Base-by-base conservation (phyloP, 192 early-diverging fungal genomes). In the Mortierella alpina region DNA sequence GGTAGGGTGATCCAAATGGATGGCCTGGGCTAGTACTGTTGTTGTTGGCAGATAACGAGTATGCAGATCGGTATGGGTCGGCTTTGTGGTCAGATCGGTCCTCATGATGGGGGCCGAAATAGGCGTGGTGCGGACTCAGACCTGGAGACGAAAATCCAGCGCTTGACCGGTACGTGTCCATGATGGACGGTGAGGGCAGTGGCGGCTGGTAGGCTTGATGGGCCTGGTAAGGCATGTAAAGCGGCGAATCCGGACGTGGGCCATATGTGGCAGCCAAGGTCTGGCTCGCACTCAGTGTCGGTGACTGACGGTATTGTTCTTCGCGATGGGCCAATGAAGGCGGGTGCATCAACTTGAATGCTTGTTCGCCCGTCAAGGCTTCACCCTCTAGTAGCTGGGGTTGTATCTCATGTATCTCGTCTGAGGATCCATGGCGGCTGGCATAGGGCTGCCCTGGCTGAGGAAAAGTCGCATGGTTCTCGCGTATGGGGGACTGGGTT, bases 51-150 rank as follows among this genome's bases (percentile, higher is more conserved):
- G 64, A 49, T 51, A 69, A 67, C 15, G 75, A 79, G 69, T 71
- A 79, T 6, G 70, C 70, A 3, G 70, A 80, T 46, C 70, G 59
- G 40, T 80, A 72, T 7, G 77, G 69, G 20, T 80, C 77, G 18
- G 66, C 70, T 17, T 67, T 68, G 15, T 71, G 47, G 13, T 67
- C 57, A 11, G 50, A 46, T 7, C 68, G 59, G 5, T 64, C 56
- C 63, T 77, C 62, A 15, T 56, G 18, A 10, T 46, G 22, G 53
- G 9, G 20, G 52, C 22, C 39, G 42, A 45, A 57, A 59, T 70
- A 47, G 40, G 57, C 46, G 48, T 48, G 54, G 13, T 69, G 22
- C 39, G 63, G 64, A 1, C 58, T 51, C 20, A 71, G 44, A 47
- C 75, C 74, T 45, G 74, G 74, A 8, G 74, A 68, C 7, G 74